phyloP scores from a whole-genome alignment of 78 protist genomes.

The Mastigamoeba balamuthi region DNA sequence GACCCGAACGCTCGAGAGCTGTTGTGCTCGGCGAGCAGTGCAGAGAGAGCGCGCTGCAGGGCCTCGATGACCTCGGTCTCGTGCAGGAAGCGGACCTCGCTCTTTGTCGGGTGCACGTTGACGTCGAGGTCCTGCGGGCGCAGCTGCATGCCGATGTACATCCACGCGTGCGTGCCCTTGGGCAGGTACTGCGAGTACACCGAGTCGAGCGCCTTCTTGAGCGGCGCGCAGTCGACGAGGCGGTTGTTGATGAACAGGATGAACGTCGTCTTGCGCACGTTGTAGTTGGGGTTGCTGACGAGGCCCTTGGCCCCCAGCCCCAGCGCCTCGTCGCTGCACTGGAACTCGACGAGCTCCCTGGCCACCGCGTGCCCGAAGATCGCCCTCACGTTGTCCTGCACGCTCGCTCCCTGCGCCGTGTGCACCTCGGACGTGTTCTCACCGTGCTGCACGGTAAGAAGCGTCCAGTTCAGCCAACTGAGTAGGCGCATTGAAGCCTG shows the following conservation, averaged over 20 bases:
- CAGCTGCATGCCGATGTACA: conserved; percentile 55
- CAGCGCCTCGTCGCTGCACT: background rate
- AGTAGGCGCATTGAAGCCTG: too few species aligned
- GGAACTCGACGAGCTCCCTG: conserved; percentile 25
- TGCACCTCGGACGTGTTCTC: conserved; percentile 32
- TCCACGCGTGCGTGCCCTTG: conserved; percentile 63
- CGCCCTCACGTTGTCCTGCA: conserved; percentile 10
- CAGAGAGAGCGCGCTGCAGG: background rate
- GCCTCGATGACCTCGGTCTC: conserved; percentile 30
- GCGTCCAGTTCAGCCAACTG: background rate
- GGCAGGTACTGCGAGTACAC: conserved; percentile 67
- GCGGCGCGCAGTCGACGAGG: conserved; percentile 66
- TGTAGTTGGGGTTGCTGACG: conserved; percentile 63
- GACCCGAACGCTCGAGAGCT: background rate
- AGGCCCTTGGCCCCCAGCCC: conserved; percentile 25
- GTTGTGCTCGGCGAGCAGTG: background rate
- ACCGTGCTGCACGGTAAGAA: conserved; percentile 13
- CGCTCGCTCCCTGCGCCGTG: conserved; percentile 1
- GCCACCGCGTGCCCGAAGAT: conserved; percentile 52
- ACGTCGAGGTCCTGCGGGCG: conserved; percentile 81
- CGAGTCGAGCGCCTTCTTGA: conserved; percentile 48
- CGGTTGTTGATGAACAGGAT: conserved; percentile 87
- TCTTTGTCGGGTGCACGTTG: conserved; percentile 97
- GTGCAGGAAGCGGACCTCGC: conserved; percentile 56
- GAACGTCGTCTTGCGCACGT: conserved; percentile 22